Evolutionary conservation across 164 flowering plant species (phyloP), one percentile per base, ranked within the genome.

Genomic region (Amborella trichopoda): DNA sequence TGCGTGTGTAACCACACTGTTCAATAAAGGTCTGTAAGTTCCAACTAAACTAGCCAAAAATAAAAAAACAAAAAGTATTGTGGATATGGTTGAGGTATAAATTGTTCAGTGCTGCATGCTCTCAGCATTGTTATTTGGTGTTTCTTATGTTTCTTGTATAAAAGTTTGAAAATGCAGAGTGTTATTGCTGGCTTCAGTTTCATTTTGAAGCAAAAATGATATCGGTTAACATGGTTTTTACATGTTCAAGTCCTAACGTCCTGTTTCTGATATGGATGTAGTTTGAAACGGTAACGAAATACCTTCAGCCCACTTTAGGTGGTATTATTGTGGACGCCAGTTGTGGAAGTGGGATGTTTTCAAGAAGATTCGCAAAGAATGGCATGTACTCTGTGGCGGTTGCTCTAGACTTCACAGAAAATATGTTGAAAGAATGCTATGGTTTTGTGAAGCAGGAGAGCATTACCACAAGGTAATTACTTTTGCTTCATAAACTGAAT

Each of bases 271-370:
- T 50, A 44, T 62, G n/a, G 3, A 32, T 74, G 74, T 94, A 89
- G 97, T 85, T 90, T 77, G 95, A 83, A 63, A 40, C 83, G 91
- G 73, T 72, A 17, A 79, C 71, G 67, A 65, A 59, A 23, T 86
- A 71, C 68, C 61, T 90, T 11, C 64, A 69, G 60, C 94, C 95
- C 16, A 87, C 74, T 18, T 53, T 77, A 41, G 91, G 95, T 48
- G 97, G 97, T 53, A 77, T 65, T 26, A 76, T 90, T 18, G 52
- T 86, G 40, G 97, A 90, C 75, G 95, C 97, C 28, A 90, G 97
- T 59, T 90, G 95, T 58, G 95, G 83, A 21, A 85, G 94, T 64
- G 97, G 97, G 16, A 4, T 83, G 44, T 86, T 90, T 54, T 71
- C 95, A 18, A 70, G 97, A 44, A 69, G 71, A 27, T 81, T 86